Percentiles rank a stretch among this genome's conserved stretches.
These are phyloP conservation scores for Cetraspora pellucida DNA, from an alignment of 192 early-diverging fungal species.

Conservation along the genomic window DNA sequence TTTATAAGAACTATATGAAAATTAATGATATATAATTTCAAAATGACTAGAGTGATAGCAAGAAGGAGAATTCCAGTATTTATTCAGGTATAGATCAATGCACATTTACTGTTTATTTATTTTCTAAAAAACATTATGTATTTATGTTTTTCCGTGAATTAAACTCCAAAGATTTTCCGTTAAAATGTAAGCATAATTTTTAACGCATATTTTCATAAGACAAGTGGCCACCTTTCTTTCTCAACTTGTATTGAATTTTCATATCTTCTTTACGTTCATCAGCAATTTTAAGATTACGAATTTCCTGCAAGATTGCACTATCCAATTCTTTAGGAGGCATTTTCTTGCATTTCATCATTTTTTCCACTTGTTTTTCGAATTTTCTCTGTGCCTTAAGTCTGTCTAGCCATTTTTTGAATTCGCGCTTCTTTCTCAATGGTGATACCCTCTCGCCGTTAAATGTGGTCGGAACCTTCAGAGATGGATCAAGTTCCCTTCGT, in stretches of 20 bases:
- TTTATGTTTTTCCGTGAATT: background rate
- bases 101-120: too few species aligned
- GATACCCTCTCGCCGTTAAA: slow-evolving; percentile 8
- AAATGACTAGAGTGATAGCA: too few species aligned
- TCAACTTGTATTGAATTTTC: background rate
- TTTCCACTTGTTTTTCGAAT: slow-evolving; percentile 19
- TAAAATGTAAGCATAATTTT: background rate
- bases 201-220: slow-evolving; percentile 25
- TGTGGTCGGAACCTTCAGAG: slow-evolving; percentile 31
- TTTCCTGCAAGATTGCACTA: background rate
- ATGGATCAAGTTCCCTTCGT: slow-evolving; percentile 41
- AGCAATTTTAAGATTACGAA: background rate
- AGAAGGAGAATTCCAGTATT: too few species aligned
- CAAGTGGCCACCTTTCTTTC: slow-evolving; percentile 26
- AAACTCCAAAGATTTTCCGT: slow-evolving; percentile 6
- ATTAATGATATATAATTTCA: too few species aligned
- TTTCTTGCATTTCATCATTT: slow-evolving; percentile 22
- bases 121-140: background rate
- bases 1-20: too few species aligned
- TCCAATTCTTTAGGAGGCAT: slow-evolving; percentile 9
- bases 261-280: background rate
- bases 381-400: slow-evolving; percentile 10
- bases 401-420: background rate
- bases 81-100: too few species aligned
- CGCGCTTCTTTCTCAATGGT: background rate